Percentiles rank a stretch among this genome's conserved stretches.
These are phyloP conservation scores for Raffaelea ambrosiae DNA, from an alignment of 2,329 filamentous ascomycete species.

Conservation along the genomic window DNA sequence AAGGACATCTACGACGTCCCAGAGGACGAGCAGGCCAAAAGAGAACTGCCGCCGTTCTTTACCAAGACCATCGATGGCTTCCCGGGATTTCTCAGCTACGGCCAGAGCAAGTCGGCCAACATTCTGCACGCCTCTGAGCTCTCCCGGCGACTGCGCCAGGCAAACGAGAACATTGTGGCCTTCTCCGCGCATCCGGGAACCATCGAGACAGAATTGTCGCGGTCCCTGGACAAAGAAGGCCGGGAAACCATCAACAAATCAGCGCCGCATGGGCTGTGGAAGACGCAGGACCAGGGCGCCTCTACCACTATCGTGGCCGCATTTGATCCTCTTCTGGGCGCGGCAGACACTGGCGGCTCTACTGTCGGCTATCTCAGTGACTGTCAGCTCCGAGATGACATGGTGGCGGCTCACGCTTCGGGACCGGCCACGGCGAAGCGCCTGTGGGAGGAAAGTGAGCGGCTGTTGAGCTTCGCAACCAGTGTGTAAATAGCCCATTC, in stretches of 20 bases:
- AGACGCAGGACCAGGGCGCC: slow-evolving; percentile 26
- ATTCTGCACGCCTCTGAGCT: slow-evolving; percentile 30
- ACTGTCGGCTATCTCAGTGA: slow-evolving; percentile 30
- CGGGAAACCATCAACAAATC: slow-evolving; percentile 16
- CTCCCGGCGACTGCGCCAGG: slow-evolving; percentile 19
- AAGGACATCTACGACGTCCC: slow-evolving; percentile 26
- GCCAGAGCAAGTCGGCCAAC: slow-evolving; percentile 38
- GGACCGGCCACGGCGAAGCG: slow-evolving; percentile 28
- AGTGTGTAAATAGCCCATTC: too few species aligned
- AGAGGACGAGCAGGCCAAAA: slow-evolving; percentile 11
- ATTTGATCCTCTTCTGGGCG: slow-evolving; percentile 26
- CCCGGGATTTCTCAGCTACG: slow-evolving; percentile 31
- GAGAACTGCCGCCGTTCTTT: slow-evolving; percentile 3
- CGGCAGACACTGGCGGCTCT: slow-evolving; percentile 13
- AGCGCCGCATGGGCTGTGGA: slow-evolving; percentile 22
- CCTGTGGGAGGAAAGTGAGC: slow-evolving; percentile 36
- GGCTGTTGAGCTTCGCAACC: too few species aligned
- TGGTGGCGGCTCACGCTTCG: slow-evolving; percentile 20
- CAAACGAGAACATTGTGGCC: slow-evolving; percentile 15
- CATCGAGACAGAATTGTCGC: slow-evolving; percentile 18
- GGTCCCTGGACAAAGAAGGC: slow-evolving; percentile 16
- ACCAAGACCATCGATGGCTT: slow-evolving; percentile 13
- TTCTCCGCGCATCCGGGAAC: slow-evolving; percentile 28
- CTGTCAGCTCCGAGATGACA: slow-evolving; percentile 24
- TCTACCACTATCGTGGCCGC: slow-evolving; percentile 33